Percentiles rank a stretch among this genome's conserved stretches.
Conservation (phyloP, 495 filamentous ascomycete genomes). For the Daldinia loculata region DNA sequence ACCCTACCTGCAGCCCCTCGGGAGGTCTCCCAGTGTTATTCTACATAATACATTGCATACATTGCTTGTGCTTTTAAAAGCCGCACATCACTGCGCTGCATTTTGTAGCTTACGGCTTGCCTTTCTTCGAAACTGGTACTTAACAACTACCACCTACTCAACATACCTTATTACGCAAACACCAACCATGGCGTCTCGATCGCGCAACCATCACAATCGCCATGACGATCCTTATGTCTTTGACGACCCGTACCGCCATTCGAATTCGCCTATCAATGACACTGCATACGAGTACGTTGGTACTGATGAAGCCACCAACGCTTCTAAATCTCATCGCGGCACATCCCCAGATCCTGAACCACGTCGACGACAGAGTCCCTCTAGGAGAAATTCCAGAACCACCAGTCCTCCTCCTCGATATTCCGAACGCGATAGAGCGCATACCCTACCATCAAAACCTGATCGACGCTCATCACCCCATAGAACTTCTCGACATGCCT, state of each 20-base stretch:
- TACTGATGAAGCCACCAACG: conserved; percentile 35
- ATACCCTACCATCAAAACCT: conserved; percentile 20
- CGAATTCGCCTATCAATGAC: conserved; percentile 36
- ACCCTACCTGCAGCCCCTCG: conserved; percentile 14
- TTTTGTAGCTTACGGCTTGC: conserved; percentile 8
- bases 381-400: conserved; percentile 35
- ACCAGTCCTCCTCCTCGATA: conserved; percentile 43
- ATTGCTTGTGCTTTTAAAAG: conserved; percentile 31
- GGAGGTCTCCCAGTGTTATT: conserved; percentile 29
- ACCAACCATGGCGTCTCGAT: conserved; percentile 41
- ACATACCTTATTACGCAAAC: conserved; percentile 12
- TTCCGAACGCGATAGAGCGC: conserved; percentile 22
- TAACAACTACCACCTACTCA: conserved; percentile 7
- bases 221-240: conserved; percentile 45
- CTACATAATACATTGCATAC: conserved; percentile 2
- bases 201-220: conserved; percentile 35
- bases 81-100: conserved; percentile 14
- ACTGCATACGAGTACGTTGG: conserved; percentile 44
- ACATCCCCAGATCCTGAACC: conserved; percentile 19
- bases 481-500: conserved; percentile 29
- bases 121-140: conserved; percentile 20
- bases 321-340: conserved; percentile 18
- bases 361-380: conserved; percentile 21
- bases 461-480: conserved; percentile 20
- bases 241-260: conserved; percentile 44